Evolutionary conservation across 106 monocot species (phyloP).

Genomic region (Amphibolis antarctica): DNA sequence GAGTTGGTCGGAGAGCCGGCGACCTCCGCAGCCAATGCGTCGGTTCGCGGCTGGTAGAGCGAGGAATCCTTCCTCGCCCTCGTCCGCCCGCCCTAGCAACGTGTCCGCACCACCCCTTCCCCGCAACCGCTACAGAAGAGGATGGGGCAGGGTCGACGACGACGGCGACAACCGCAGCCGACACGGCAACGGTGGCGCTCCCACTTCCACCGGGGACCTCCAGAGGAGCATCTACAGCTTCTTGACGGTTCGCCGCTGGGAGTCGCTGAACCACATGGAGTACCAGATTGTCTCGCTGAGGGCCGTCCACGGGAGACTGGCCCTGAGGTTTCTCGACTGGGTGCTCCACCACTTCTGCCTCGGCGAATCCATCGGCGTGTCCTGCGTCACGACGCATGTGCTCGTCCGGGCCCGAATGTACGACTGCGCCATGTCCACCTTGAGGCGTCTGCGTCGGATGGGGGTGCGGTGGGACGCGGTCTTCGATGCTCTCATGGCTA

Average conservation of each 20-base stretch:
- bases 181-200: too few species aligned
- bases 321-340: conserved; percentile 35
- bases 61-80: too few species aligned
- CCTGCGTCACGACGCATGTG: conserved; percentile 32
- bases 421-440: conserved; percentile 26
- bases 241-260: conserved; percentile 31
- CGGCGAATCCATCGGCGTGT: conserved; percentile 18
- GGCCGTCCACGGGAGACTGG: conserved; percentile 31
- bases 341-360: conserved; percentile 19
- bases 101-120: too few species aligned
- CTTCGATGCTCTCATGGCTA: conserved; percentile 33
- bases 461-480: conserved; percentile 8
- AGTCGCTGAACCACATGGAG: conserved; percentile 43
- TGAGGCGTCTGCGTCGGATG: conserved; percentile 22
- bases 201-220: neutral
- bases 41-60: too few species aligned
- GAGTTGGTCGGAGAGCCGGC: too few species aligned
- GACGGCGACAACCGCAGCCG: too few species aligned
- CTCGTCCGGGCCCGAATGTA: conserved; percentile 41
- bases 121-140: too few species aligned
- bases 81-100: too few species aligned
- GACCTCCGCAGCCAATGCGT: too few species aligned
- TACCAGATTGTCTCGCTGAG: conserved; percentile 28
- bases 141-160: too few species aligned
- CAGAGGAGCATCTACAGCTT: neutral